These are phyloP conservation scores for Lupinus albus DNA, from an alignment of 306 rosid species.

Conservation along the genomic window DNA sequence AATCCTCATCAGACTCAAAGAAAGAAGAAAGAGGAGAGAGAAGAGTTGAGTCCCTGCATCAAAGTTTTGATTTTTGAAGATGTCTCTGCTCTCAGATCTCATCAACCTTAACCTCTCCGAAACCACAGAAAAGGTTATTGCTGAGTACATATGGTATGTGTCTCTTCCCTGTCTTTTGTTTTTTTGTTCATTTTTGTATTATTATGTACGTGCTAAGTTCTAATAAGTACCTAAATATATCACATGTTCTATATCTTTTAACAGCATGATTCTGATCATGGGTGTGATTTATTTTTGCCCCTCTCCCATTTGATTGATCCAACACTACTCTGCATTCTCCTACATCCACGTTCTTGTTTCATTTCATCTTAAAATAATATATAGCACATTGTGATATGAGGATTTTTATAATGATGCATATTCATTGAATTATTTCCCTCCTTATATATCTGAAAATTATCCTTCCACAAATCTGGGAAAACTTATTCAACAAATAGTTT, in stretches of 20 bases:
- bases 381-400: neutral
- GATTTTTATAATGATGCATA: neutral
- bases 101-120: constrained; percentile 62
- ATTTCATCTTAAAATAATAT: neutral
- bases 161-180: constrained; percentile 5
- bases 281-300: neutral
- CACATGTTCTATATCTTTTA: neutral
- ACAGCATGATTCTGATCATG: neutral
- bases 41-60: neutral
- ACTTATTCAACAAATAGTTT: too few species aligned
- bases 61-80: neutral
- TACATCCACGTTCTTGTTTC: neutral
- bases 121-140: constrained; percentile 58
- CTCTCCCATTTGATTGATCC: constrained; percentile 5
- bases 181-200: neutral
- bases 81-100: constrained; percentile 67
- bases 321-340: neutral
- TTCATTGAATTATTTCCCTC: neutral
- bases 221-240: neutral
- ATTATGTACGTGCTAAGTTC: neutral
- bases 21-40: neutral
- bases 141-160: constrained; percentile 69
- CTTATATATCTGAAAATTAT: too few species aligned
- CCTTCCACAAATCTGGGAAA: too few species aligned
- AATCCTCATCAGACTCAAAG: constrained; percentile 2